phyloP scores from a whole-genome alignment of 2,329 filamentous ascomycete genomes.

The Microcyclosporella mali region DNA sequence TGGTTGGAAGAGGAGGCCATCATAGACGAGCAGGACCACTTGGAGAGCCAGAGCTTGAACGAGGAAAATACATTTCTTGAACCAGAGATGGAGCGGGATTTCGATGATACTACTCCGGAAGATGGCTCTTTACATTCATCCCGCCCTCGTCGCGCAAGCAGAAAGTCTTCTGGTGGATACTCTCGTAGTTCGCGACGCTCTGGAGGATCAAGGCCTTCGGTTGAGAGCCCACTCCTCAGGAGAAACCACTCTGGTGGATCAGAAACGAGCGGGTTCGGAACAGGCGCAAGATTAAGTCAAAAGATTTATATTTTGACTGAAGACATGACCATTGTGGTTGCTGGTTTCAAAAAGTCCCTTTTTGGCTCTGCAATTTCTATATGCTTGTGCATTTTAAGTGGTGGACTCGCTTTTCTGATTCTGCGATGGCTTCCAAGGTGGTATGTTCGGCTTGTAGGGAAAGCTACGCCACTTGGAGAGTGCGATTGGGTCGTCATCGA shows the following conservation, averaged over 20 bases:
- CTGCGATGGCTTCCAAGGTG: constrained; percentile 86
- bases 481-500: constrained; percentile 92
- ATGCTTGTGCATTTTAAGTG: constrained; percentile 62
- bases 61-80: constrained; percentile 29
- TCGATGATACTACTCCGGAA: constrained; percentile 4
- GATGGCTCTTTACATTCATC: constrained; percentile 17
- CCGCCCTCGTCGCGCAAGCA: constrained; percentile 36
- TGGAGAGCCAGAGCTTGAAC: constrained; percentile 38
- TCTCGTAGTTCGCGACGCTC: constrained; percentile 50
- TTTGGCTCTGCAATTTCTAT: constrained; percentile 65
- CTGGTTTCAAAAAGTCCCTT: constrained; percentile 76
- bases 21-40: constrained; percentile 40
- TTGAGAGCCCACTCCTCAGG: constrained; percentile 57
- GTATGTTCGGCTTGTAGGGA: constrained; percentile 71
- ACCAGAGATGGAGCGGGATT: constrained; percentile 29
- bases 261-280: constrained; percentile 55
- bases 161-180: constrained; percentile 15
- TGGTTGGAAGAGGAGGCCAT: constrained; percentile 47
- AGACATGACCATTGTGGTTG: constrained; percentile 87
- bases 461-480: constrained; percentile 59
- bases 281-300: constrained; percentile 65
- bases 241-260: constrained; percentile 66
- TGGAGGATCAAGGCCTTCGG: constrained; percentile 12
- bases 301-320: constrained; percentile 92
- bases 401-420: constrained; percentile 75